Evolutionary conservation across 2,329 filamentous ascomycete genomes (phyloP), one percentile per base, ranked within the genome.

Genomic region (Fusarium citri): DNA sequence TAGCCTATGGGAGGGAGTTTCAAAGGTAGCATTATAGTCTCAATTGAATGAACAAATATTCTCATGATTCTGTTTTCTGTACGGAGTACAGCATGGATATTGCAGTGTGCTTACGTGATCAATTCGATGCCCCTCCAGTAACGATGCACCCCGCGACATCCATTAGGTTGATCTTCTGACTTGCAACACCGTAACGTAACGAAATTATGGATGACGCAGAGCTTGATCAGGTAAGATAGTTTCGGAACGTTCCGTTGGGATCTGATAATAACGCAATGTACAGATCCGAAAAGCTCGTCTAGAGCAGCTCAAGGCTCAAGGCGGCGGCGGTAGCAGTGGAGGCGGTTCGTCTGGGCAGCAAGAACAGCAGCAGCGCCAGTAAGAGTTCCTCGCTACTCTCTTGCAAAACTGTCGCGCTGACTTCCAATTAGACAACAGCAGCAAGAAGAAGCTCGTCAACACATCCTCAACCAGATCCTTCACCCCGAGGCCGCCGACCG

Each of bases 401-500:
- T 23, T 18, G 6, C 9, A 4, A 12, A 11, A 18, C 3, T 20
- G 30, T n/a, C n/a, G 42, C 50, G 43, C 46, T 57, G 20, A 65
- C 25, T 2, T n/a, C 8, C 6, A n/a, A 26, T 8, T 22, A 48
- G 42, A 59, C 72, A 86, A 71, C 79, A 83, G 77, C 82, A 88
- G 77, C 82, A 88, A 73, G 86, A 88, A 70, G 92, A 95, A 79
- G 91, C 91, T 41, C 92, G 94, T 64, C 84, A 89, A 75, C 86
- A 88, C 64, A 92, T 98, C 74, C 90, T 99, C 68, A 88, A 88
- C 74, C 96, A 98, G 82, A 98, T 99, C 84, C 93, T 99, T 67
- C 91, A 94, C 76, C 96, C 96, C 72, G 94, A 95, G 77, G 96
- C 96, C 20, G 92, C 94, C 65, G 96, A 99, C 83, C 92, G 96